Base-by-base conservation (phyloP, 1,139 yeast genomes). In the Yamadazyma diddensiae region DNA sequence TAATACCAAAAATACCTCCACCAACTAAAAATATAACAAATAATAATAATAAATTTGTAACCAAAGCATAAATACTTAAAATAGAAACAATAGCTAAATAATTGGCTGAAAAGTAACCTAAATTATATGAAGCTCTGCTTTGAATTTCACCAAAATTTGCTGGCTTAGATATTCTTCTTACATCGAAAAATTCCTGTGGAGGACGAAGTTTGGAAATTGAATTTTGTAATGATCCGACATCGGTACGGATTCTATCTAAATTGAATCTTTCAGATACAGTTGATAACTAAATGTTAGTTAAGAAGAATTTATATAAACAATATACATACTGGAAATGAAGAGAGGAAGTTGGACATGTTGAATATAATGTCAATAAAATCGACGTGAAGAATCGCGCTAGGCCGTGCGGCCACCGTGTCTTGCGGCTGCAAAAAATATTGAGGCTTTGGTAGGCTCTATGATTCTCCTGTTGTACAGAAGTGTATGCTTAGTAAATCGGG, bases 181-280 rank as follows among this genome's bases (percentile, higher is more conserved):
- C 65, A 57, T 92, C 97, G 52, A 92, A 86, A 56, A 92, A 92
- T 57, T 92, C 97, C 57, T 86, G 94, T 27, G 94, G 88, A 26
- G 96, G 85, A 56, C 84, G 81, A 45, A 92, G 63, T 53, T 85
- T 79, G 35, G 94, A 67, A 42, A 88, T 69, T 39, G 82, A 77
- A 28, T 70, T 53, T 54, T 82, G 88, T 26, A 85, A 46, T 24
- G 60, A 52, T 28, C 57, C 53, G 21, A 62, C 53, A 37, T 62
- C 68, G 30, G 47, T 49, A 46, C 67, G 72, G 40, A 77, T 49
- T 45, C 77, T 66, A 17, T 77, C 83, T 26, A 74, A 46, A 44
- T 62, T 74, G 43, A 78, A 57, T 41, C 74, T 59, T 31, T 77
- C 81, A 17, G 76, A 47, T 25, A 77, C 42, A 40, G 59, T 70